Percentiles rank a stretch among this genome's conserved stretches.
These are phyloP conservation scores for button mushroom (Agaricus bisporus) DNA, from an alignment of 768 basidiomycete species.

Conservation along the genomic window DNA sequence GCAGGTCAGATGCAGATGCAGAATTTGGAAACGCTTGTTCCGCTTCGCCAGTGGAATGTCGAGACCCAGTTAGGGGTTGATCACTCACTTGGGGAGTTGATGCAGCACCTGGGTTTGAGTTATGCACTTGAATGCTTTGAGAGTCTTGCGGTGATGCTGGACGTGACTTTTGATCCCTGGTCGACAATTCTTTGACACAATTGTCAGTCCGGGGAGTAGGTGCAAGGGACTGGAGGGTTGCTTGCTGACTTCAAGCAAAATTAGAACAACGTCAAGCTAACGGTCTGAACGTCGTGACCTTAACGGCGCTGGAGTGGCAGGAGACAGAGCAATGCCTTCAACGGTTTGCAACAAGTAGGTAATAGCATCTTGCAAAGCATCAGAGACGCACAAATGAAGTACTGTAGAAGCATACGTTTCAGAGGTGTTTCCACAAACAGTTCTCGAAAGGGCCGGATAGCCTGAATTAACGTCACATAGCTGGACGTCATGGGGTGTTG, in stretches of 20 bases:
- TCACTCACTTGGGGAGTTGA: neutral
- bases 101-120: neutral
- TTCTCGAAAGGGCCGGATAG: constrained; percentile 22
- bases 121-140: neutral
- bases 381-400: neutral
- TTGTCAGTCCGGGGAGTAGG: neutral
- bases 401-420: constrained; percentile 19
- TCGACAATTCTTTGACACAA: neutral
- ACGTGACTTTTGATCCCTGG: no score
- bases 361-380: constrained; percentile 1
- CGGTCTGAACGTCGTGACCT: neutral
- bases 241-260: constrained; percentile 1
- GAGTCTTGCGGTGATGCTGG: neutral
- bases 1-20: neutral
- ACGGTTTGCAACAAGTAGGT: constrained; percentile 7
- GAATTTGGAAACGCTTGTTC: neutral
- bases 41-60: neutral
- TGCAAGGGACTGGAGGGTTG: neutral
- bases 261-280: neutral
- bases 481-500: constrained; percentile 26
- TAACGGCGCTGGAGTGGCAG: neutral
- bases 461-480: constrained; percentile 28
- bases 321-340: neutral
- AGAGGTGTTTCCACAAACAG: constrained; percentile 29
- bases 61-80: neutral